phyloP scores from a whole-genome alignment of 1,284 basidiomycete species.

The Somion occarium region DNA sequence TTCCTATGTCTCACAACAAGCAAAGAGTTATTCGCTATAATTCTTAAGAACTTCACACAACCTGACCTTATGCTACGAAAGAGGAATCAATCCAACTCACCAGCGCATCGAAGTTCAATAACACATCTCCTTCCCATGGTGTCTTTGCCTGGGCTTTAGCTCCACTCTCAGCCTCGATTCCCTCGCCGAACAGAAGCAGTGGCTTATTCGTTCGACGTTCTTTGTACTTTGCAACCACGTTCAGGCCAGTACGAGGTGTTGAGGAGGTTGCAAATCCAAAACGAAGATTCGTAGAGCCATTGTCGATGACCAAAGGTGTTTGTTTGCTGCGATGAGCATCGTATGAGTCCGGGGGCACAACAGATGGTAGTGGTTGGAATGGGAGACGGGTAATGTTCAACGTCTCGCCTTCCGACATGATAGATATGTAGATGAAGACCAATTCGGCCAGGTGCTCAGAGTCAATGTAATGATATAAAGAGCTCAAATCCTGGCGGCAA shows the following conservation, averaged over 20 bases:
- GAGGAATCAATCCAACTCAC: constrained; percentile 44
- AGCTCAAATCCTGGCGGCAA: no score
- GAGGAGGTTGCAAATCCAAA: constrained; percentile 76
- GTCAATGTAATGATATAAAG: no score
- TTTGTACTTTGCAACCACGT: constrained; percentile 81
- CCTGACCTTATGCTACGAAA: background rate
- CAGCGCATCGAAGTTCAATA: constrained; percentile 87
- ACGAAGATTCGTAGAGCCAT: constrained; percentile 83
- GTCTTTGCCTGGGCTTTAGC: constrained; percentile 73
- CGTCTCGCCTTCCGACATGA: constrained; percentile 1
- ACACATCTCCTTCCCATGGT: constrained; percentile 88
- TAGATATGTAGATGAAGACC: no score
- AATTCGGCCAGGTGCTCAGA: no score
- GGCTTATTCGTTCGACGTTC: constrained; percentile 82
- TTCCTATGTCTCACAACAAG: constrained; percentile 63
- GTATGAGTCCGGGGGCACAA: constrained; percentile 23
- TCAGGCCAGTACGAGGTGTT: constrained; percentile 57
- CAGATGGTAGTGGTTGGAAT: constrained; percentile 18
- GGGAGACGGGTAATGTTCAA: constrained; percentile 26
- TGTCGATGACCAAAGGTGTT: constrained; percentile 87
- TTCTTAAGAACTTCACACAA: background rate
- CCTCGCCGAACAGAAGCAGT: constrained; percentile 80
- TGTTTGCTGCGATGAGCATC: constrained; percentile 33
- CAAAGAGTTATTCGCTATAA: constrained; percentile 9
- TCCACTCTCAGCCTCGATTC: constrained; percentile 78